phyloP scores from a whole-genome alignment of 768 basidiomycete genomes.

The Chalciporus chontae region DNA sequence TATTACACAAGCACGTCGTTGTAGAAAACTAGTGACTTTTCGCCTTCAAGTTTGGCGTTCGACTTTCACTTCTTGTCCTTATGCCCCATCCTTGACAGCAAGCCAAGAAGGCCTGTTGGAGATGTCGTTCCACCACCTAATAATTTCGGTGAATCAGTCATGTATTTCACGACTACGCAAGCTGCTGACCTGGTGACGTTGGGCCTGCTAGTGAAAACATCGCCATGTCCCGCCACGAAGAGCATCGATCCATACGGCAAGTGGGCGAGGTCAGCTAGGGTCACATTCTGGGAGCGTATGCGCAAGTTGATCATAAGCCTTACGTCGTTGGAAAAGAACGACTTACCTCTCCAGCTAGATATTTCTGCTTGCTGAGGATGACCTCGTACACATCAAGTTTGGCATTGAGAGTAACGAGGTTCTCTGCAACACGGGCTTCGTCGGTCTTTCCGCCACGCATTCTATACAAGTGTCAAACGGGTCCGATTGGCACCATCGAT shows the following conservation, averaged over 20 bases:
- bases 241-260: conserved; percentile 43
- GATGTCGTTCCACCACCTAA: too few relatives aligned
- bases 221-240: conserved; percentile 19
- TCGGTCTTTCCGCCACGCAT: conserved; percentile 20
- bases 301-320: background rate
- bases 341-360: conserved; percentile 54
- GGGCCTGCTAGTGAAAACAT: conserved; percentile 34
- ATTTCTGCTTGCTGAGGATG: conserved; percentile 52
- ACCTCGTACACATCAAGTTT: conserved; percentile 51
- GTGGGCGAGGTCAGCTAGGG: conserved; percentile 58
- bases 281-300: conserved; percentile 36
- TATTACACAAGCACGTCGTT: too few relatives aligned
- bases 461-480: too few relatives aligned
- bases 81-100: too few relatives aligned
- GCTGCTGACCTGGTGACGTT: conserved; percentile 28
- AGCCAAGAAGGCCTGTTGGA: too few relatives aligned
- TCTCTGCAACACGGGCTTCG: conserved; percentile 14
- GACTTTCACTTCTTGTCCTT: too few relatives aligned
- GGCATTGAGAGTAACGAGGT: conserved; percentile 18
- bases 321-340: background rate
- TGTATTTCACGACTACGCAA: too few relatives aligned
- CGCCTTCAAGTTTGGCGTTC: too few relatives aligned
- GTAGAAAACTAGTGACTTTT: too few relatives aligned
- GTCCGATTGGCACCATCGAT: too few relatives aligned
- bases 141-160: too few relatives aligned